Evolutionary conservation across 495 filamentous ascomycete species (phyloP).

Genomic region (Penicillium cataractarum): DNA sequence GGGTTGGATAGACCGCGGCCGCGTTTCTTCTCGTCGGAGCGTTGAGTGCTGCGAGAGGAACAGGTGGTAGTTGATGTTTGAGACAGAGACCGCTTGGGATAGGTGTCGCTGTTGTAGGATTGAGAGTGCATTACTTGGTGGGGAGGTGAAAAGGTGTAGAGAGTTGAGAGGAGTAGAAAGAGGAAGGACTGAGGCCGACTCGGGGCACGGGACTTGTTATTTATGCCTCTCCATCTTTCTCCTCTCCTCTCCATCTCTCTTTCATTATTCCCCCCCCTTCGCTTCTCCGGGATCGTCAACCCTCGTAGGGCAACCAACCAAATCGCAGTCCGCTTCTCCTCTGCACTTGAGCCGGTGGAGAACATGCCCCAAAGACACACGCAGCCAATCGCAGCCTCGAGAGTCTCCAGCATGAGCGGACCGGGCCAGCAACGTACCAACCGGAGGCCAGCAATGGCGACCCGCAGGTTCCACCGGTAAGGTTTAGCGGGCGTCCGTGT

Average conservation of each 20-base stretch:
- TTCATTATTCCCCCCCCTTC: neutral
- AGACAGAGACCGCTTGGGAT: conserved; percentile 28
- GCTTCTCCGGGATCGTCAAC: conserved; percentile 17
- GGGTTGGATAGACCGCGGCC: conserved; percentile 12
- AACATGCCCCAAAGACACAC: conserved; percentile 3
- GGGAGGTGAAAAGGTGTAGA: neutral
- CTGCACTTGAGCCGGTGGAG: conserved; percentile 10
- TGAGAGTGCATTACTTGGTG: conserved; percentile 28
- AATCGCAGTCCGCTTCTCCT: conserved; percentile 12
- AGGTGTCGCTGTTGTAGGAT: conserved; percentile 19
- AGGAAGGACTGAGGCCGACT: conserved; percentile 6
- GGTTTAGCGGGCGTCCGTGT: conserved; percentile 22
- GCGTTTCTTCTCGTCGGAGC: conserved; percentile 24
- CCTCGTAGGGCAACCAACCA: conserved; percentile 35
- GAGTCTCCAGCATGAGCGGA: conserved; percentile 15
- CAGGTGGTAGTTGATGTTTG: conserved; percentile 30
- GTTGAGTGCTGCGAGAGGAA: conserved; percentile 24
- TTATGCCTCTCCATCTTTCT: conserved; percentile 13
- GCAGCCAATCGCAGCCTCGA: conserved; percentile 9
- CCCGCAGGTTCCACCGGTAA: conserved; percentile 17
- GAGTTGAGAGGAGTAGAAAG: too few relatives aligned
- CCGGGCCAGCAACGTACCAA: conserved; percentile 19
- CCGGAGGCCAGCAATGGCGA: conserved; percentile 11
- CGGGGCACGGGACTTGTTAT: conserved; percentile 9
- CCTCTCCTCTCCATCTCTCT: conserved; percentile 3